Evolutionary conservation across 768 basidiomycete genomes (phyloP).

Genomic region (Kwoniella sp.): DNA sequence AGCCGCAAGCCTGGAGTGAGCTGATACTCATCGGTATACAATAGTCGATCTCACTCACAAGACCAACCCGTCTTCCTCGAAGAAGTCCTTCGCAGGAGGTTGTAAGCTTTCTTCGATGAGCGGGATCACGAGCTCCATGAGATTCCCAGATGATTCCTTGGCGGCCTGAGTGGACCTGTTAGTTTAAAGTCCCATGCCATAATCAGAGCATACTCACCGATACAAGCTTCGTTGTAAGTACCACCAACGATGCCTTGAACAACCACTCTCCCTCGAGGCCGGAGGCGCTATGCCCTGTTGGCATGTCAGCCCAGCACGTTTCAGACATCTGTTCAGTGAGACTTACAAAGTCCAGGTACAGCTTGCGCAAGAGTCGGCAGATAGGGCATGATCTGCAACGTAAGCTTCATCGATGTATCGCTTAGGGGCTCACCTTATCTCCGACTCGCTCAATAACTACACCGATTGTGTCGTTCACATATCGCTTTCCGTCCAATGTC

Average conservation of each 20-base stretch:
- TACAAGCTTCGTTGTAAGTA: conserved; percentile 50
- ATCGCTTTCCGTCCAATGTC: conserved; percentile 51
- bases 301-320: background rate
- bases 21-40: background rate
- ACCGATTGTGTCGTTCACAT: conserved; percentile 48
- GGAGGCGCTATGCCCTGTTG: conserved; percentile 45
- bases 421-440: conserved; percentile 28
- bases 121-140: conserved; percentile 53
- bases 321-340: background rate
- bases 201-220: too few species aligned
- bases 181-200: too few species aligned
- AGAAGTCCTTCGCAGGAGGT: conserved; percentile 52
- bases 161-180: conserved; percentile 27
- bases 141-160: conserved; percentile 40
- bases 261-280: conserved; percentile 55
- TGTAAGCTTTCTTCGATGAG: conserved; percentile 54
- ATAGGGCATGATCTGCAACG: conserved; percentile 43
- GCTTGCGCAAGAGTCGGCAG: conserved; percentile 44
- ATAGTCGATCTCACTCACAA: conserved; percentile 40
- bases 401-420: background rate
- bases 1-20: background rate
- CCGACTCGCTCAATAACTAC: conserved; percentile 52
- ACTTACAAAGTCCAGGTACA: conserved; percentile 51
- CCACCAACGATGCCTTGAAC: conserved; percentile 54
- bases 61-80: conserved; percentile 53